Evolutionary conservation across 345 rosid genomes (phyloP).

Genomic region (Carallia brachiata): DNA sequence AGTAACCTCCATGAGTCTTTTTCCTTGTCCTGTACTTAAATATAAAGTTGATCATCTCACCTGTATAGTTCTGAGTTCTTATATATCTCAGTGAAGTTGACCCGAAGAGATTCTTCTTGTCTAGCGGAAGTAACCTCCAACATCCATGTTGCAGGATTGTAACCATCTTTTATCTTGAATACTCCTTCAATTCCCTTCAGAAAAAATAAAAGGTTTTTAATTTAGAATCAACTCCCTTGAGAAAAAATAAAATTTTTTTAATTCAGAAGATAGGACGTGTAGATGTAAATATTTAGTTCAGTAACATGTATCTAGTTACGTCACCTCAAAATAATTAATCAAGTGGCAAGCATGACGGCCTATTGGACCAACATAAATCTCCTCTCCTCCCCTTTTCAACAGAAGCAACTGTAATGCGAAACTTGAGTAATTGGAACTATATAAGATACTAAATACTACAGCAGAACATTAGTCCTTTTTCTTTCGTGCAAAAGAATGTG

Average conservation of each 20-base stretch:
- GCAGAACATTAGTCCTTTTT: neutral
- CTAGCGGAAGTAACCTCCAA: constrained; percentile 54
- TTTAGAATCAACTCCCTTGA: neutral
- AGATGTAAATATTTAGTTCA: neutral
- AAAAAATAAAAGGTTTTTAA: neutral
- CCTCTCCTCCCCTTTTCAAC: constrained; percentile 58
- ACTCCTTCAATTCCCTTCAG: constrained; percentile 47
- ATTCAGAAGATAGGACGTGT: neutral
- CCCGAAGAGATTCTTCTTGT: constrained; percentile 43
- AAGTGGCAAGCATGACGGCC: constrained; percentile 53
- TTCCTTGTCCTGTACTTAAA: neutral
- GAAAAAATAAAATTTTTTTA: neutral
- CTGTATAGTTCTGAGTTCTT: constrained; percentile 49
- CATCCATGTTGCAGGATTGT: constrained; percentile 83
- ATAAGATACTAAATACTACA: neutral
- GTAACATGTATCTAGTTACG: constrained; percentile 2
- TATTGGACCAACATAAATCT: constrained; percentile 57
- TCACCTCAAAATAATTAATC: constrained; percentile 61
- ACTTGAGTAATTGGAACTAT: neutral
- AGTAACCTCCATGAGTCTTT: neutral
- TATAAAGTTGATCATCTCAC: constrained; percentile 24
- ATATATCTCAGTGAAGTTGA: constrained; percentile 43
- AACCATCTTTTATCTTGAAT: constrained; percentile 54
- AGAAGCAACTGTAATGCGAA: constrained; percentile 36
- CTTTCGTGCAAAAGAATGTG: too few relatives aligned